Base-by-base conservation (phyloP, 2,329 filamentous ascomycete genomes). In the Immersiporthe knoxdaviesiana region DNA sequence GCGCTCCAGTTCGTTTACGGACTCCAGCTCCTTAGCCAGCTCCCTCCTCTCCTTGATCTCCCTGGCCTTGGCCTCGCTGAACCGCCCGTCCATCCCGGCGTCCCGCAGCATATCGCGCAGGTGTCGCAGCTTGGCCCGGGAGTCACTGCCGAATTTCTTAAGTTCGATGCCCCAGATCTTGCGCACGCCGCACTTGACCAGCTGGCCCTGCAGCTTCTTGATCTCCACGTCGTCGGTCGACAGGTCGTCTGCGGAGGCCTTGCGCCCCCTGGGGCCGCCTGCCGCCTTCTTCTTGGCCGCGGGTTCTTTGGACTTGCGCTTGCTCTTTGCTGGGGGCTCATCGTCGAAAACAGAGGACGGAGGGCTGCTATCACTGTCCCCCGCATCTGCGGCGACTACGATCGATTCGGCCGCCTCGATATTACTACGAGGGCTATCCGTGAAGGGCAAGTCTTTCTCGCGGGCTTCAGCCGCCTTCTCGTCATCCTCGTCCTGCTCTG, bases 111-210 rank as follows among this genome's bases (percentile, higher is more conserved):
- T 91, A 14, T 82, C 82, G 77, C 89, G 92, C 10, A 99, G 84
- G 77, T 97, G 93, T 65, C 85, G 85, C 71, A 97, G 92, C 83
- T 97, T 97, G 63, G 88, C 92, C 71, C 89, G 91, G 4, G 86
- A 77, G 32, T 94, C 92, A 67, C 90, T 87, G 1, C 85, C 86
- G 75, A 88, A 94, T 67, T 89, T 84, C 78, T 92, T 92, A 37
- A 99, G 85, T 79, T 97, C 93, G 72, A 91, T 89, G 63, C 87
- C 88, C 95, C 96, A 99, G 71, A 97, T 87, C 78, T 97, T 98
- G 66, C 93, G 91, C 67, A 97, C 88, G 39, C 95, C 95, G 76
- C 95, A 99, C 79, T 97, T 97, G 60, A 91, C 81, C 8, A 99
- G 86, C 79, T 95, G 93, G 11, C 89, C 88, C 80, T 98, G 95